Percentiles rank a stretch among this genome's conserved stretches.
Evolutionary conservation across 2,329 filamentous ascomycete genomes (phyloP).

Genomic region (Claviceps purpurea): DNA sequence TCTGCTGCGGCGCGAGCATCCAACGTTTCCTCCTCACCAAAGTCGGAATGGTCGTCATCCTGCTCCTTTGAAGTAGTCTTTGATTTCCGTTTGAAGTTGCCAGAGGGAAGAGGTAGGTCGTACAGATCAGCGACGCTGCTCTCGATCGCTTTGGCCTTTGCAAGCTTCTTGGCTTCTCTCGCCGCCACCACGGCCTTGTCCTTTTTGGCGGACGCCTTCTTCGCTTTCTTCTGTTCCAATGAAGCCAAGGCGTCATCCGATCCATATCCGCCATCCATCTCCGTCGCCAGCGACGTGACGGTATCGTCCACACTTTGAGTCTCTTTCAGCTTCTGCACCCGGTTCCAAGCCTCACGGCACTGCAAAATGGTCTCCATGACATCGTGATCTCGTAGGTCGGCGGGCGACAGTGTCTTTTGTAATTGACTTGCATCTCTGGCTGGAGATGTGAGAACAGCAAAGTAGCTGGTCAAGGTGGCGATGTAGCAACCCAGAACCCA

Average conservation of each 20-base stretch:
- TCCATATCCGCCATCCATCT: slow-evolving; percentile 12
- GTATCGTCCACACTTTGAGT: slow-evolving; percentile 22
- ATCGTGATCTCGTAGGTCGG: slow-evolving; percentile 76
- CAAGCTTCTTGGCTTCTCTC: slow-evolving; percentile 29
- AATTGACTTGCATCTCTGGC: slow-evolving; percentile 43
- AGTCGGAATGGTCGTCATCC: slow-evolving; percentile 63
- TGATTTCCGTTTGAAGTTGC: slow-evolving; percentile 27
- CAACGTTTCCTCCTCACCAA: slow-evolving; percentile 77
- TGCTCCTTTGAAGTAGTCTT: slow-evolving; percentile 24
- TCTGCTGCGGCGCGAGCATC: slow-evolving; percentile 69
- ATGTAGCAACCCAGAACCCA: slow-evolving; percentile 77
- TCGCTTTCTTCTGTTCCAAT: slow-evolving; percentile 16
- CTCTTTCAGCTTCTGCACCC: slow-evolving; percentile 51
- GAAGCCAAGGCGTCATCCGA: slow-evolving; percentile 7
- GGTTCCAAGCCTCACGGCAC: slow-evolving; percentile 69
- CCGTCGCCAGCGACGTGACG: slow-evolving; percentile 11
- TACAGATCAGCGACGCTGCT: slow-evolving; percentile 59
- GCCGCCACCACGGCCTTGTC: slow-evolving; percentile 20
- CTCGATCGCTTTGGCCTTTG: slow-evolving; percentile 49
- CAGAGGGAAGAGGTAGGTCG: slow-evolving; percentile 38
- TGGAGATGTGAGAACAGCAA: slow-evolving; percentile 79
- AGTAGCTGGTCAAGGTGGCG: slow-evolving; percentile 81
- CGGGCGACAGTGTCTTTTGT: slow-evolving; percentile 52
- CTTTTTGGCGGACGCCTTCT: slow-evolving; percentile 19
- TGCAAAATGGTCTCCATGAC: slow-evolving; percentile 77